Conservation (phyloP, 441 rosid genomes). For the Erodium trifolium region DNA sequence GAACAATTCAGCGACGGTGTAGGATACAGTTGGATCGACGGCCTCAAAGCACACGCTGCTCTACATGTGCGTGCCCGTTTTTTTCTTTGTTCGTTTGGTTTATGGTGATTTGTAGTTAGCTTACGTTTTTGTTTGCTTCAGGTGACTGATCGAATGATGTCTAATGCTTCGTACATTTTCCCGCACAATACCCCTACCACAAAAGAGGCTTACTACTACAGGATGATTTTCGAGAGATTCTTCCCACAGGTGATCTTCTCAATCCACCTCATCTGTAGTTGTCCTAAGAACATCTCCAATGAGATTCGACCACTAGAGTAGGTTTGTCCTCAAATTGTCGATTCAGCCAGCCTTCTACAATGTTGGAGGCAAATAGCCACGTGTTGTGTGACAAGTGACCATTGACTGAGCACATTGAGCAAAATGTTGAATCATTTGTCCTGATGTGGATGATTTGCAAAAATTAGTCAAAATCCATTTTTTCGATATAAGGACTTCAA, state of each 20-base stretch:
- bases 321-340: no score
- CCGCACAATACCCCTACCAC: slow-evolving; percentile 82
- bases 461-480: no score
- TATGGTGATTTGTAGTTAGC: neutral
- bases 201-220: slow-evolving; percentile 84
- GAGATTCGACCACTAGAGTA: no score
- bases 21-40: slow-evolving; percentile 96
- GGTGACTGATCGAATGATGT: slow-evolving; percentile 80
- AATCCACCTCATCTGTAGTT: neutral
- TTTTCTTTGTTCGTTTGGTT: neutral
- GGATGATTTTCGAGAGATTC: slow-evolving; percentile 79
- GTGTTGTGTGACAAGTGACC: no score
- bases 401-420: no score
- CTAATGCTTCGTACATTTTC: slow-evolving; percentile 66
- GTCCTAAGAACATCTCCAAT: no score
- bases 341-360: no score
- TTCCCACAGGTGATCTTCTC: slow-evolving; percentile 57
- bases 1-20: slow-evolving; percentile 98
- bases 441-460: no score
- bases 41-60: slow-evolving; percentile 76
- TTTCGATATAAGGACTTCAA: no score
- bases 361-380: no score
- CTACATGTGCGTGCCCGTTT: slow-evolving; percentile 35
- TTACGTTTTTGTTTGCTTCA: slow-evolving; percentile 21
- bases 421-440: no score